phyloP scores from a whole-genome alignment of 1,139 yeast species.

The Meyerozyma carpophila region DNA sequence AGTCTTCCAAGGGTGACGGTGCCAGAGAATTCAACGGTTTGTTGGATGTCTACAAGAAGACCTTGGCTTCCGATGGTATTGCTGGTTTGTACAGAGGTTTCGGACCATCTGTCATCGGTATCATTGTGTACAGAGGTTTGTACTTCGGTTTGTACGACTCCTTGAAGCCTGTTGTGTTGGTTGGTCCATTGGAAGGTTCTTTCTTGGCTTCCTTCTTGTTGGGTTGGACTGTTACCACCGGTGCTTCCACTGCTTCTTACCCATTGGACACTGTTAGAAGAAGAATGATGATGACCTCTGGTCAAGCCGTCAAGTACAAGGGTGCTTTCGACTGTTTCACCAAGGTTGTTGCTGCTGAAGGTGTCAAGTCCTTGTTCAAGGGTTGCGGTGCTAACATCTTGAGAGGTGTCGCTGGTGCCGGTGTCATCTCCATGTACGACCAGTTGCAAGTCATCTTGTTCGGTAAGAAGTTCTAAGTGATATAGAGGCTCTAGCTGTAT shows the following conservation, averaged over 20 bases:
- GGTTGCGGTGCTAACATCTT: constrained; percentile 86
- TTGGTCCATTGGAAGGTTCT: constrained; percentile 66
- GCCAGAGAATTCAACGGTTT: constrained; percentile 77
- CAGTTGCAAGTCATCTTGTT: constrained; percentile 68
- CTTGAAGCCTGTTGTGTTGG: constrained; percentile 67
- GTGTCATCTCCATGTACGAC: constrained; percentile 78
- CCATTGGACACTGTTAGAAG: constrained; percentile 82
- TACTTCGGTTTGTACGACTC: constrained; percentile 82
- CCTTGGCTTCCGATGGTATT: constrained; percentile 70
- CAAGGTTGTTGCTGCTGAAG: constrained; percentile 69
- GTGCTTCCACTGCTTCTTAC: constrained; percentile 76
- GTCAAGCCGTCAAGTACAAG: constrained; percentile 72
- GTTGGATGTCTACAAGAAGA: constrained; percentile 72
- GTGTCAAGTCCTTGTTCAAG: constrained; percentile 68
- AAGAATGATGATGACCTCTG: constrained; percentile 87
- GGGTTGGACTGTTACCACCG: constrained; percentile 78
- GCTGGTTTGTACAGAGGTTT: constrained; percentile 83
- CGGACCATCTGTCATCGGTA: constrained; percentile 78
- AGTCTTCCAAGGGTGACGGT: constrained; percentile 62
- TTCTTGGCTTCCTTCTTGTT: constrained; percentile 71
- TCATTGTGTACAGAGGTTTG: constrained; percentile 78
- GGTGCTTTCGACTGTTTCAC: constrained; percentile 71
- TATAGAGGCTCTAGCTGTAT: constrained; percentile 1
- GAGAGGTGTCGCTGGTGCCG: constrained; percentile 88
- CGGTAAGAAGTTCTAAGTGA: constrained; percentile 56